phyloP scores from a whole-genome alignment of 495 filamentous ascomycete species.

The Hyphodiscus hymeniophilus region DNA sequence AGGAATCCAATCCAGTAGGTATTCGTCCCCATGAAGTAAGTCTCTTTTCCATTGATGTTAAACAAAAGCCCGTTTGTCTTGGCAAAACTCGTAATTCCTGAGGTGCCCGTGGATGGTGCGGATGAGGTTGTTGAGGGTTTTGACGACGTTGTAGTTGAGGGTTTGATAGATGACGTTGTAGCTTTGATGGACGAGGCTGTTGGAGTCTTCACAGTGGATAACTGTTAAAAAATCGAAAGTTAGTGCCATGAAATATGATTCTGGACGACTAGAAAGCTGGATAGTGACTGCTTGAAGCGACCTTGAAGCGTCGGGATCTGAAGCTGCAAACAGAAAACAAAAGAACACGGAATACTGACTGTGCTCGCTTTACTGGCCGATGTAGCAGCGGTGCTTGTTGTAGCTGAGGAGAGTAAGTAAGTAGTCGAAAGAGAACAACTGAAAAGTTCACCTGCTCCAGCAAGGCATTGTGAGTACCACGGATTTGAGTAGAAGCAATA shows the following conservation, averaged over 20 bases:
- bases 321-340: no score
- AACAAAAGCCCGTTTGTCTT: constrained; percentile 42
- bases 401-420: neutral
- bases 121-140: constrained; percentile 4
- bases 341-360: no score
- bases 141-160: neutral
- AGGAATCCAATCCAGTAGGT: constrained; percentile 65
- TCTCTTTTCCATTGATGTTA: constrained; percentile 52
- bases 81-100: constrained; percentile 19
- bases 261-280: no score
- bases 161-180: neutral
- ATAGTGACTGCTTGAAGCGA: no score
- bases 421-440: neutral
- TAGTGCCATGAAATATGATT: no score
- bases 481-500: constrained; percentile 17
- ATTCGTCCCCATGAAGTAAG: constrained; percentile 64
- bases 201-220: no score
- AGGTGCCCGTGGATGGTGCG: neutral
- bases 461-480: constrained; percentile 25
- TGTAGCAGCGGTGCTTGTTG: neutral
- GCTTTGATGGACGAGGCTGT: no score
- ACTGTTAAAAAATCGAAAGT: no score
- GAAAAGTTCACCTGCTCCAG: neutral
- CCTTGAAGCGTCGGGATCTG: no score
- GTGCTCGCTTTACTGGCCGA: neutral